phyloP scores from a whole-genome alignment of 2,329 filamentous ascomycete genomes.

The Neopestalotiopsis sp. region DNA sequence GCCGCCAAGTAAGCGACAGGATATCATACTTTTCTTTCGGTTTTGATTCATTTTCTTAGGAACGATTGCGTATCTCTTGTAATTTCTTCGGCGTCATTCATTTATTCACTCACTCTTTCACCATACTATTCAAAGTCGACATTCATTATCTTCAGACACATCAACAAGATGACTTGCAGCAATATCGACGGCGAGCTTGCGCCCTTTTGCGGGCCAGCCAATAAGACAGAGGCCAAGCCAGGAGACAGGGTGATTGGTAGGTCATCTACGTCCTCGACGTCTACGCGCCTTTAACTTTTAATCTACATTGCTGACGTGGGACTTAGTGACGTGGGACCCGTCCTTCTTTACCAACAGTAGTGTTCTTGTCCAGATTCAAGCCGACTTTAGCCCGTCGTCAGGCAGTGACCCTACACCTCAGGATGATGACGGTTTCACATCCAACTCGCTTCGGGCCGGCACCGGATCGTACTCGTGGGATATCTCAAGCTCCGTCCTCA shows the following conservation, averaged over 20 bases:
- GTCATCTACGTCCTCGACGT: neutral
- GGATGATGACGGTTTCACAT: slow-evolving; percentile 5
- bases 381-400: slow-evolving; percentile 11
- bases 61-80: neutral
- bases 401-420: neutral
- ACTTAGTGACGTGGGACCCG: slow-evolving; percentile 3
- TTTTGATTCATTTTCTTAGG: neutral
- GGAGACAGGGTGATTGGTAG: slow-evolving; percentile 6
- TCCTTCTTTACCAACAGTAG: slow-evolving; percentile 11
- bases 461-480: slow-evolving; percentile 13
- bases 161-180: slow-evolving; percentile 7
- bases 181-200: slow-evolving; percentile 13
- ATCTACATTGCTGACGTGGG: neutral
- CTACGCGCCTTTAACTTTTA: neutral
- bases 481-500: slow-evolving; percentile 5
- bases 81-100: neutral
- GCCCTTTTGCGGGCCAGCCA: slow-evolving; percentile 15
- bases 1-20: neutral
- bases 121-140: no score
- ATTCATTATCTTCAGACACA: neutral
- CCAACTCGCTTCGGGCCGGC: slow-evolving; percentile 12
- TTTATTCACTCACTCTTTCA: neutral
- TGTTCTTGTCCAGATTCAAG: slow-evolving; percentile 15
- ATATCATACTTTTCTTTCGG: neutral
- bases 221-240: slow-evolving; percentile 1